A percentile compares a stretch with the other conserved stretches of the same genome.
Conservation (phyloP, 306 rosid genomes). For the Vigna mungo region DNA sequence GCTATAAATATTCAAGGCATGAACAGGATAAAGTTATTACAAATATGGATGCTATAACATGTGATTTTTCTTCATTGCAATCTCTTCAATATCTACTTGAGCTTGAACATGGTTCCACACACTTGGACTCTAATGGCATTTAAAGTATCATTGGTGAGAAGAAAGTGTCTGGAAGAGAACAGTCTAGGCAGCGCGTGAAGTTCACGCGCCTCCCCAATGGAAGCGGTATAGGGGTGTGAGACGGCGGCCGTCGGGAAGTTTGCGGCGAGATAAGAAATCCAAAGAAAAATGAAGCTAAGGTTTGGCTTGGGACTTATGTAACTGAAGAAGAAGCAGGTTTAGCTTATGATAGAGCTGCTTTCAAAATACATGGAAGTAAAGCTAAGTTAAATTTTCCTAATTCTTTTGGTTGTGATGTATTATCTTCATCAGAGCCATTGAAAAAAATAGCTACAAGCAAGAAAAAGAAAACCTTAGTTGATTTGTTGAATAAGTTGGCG, state of each 20-base stretch:
- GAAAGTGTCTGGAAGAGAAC: background rate
- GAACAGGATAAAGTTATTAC: too few species aligned
- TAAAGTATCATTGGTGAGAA: background rate
- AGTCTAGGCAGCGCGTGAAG: background rate
- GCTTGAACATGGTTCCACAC: background rate
- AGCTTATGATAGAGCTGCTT: conserved; percentile 67
- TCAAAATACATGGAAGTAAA: conserved; percentile 59
- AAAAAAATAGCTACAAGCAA: background rate
- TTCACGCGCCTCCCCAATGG: background rate
- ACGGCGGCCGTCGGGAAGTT: conserved; percentile 63
- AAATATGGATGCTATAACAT: conserved; percentile 4
- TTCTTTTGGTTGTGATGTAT: conserved; percentile 31
- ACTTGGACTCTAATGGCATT: background rate
- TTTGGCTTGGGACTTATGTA: conserved; percentile 68
- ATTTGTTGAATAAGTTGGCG: too few species aligned
- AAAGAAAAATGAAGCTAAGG: conserved; percentile 49
- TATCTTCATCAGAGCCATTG: background rate
- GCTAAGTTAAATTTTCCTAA: conserved; percentile 68
- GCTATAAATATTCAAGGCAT: too few species aligned
- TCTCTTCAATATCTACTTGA: background rate
- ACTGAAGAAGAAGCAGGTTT: conserved; percentile 59
- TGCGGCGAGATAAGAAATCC: conserved; percentile 69
- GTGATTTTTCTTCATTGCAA: background rate
- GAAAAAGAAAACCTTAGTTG: background rate
- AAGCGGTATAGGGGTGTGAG: conserved; percentile 44